Conservation (phyloP, 331 rosid genomes). For the Acacia concinna region DNA sequence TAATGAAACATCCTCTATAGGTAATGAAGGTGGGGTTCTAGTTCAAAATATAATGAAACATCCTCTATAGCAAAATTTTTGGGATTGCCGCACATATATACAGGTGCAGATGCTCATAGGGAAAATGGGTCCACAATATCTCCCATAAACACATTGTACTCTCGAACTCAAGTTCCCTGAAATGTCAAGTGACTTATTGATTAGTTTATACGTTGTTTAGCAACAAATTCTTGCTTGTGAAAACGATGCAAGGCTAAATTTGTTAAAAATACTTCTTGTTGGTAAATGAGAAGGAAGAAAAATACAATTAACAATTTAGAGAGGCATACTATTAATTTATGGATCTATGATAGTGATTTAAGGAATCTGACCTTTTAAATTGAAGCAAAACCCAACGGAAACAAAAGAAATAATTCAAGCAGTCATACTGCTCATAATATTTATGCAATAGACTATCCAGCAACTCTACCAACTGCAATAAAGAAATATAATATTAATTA, state of each 20-base stretch:
- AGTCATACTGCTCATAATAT: conserved; percentile 83
- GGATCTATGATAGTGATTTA: conserved; percentile 13
- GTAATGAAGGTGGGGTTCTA: conserved; percentile 96
- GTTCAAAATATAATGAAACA: too few species aligned
- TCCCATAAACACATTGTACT: conserved; percentile 91
- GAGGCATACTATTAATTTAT: not conserved
- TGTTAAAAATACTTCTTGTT: not conserved
- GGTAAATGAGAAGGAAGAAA: conserved; percentile 6
- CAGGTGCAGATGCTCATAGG: conserved; percentile 90
- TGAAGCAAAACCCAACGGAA: conserved; percentile 98
- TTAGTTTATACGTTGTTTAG: not conserved
- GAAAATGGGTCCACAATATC: conserved; percentile 86
- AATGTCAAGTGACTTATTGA: conserved; percentile 26
- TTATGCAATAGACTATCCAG: conserved; percentile 84
- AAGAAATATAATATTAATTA: conserved; percentile 30
- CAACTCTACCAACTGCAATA: conserved; percentile 91
- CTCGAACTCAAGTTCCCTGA: conserved; percentile 84
- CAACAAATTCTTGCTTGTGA: not conserved
- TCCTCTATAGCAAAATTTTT: too few species aligned
- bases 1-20: conserved; percentile 63
- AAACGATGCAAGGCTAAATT: not conserved
- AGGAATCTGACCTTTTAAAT: conserved; percentile 81
- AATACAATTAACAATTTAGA: not conserved
- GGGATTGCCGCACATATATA: conserved; percentile 83
- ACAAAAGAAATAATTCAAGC: conserved; percentile 96